Evolutionary conservation across 2,329 filamentous ascomycete genomes (phyloP).

Genomic region (Paraphoma chrysanthemicola): DNA sequence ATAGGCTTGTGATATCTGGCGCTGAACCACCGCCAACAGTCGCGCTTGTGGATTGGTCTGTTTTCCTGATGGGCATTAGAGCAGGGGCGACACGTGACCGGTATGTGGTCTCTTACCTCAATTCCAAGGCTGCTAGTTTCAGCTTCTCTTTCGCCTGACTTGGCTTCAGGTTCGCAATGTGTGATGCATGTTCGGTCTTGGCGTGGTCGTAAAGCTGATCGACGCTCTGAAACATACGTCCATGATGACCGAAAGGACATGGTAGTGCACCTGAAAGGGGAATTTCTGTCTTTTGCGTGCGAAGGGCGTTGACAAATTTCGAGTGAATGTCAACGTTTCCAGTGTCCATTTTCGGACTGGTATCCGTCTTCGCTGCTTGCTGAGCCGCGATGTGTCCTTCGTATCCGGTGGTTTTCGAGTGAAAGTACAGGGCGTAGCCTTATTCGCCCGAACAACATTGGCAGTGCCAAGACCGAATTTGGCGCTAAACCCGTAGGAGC

Average conservation of each 20-base stretch:
- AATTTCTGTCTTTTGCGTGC: conserved; percentile 33
- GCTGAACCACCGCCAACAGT: conserved; percentile 35
- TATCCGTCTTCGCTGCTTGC: not conserved
- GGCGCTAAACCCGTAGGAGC: not conserved
- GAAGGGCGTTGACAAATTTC: conserved; percentile 32
- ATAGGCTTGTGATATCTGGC: conserved; percentile 38
- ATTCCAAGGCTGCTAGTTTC: conserved; percentile 26
- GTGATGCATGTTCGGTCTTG: conserved; percentile 31
- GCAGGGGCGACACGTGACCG: not conserved
- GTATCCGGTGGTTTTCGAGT: not conserved
- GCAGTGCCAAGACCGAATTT: not conserved
- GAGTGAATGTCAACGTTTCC: conserved; percentile 30
- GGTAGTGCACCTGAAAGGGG: conserved; percentile 21
- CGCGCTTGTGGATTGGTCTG: conserved; percentile 32
- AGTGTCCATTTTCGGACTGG: conserved; percentile 18
- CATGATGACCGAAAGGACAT: conserved; percentile 39
- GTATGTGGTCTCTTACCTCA: conserved; percentile 15
- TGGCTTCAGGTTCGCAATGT: conserved; percentile 25
- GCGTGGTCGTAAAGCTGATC: conserved; percentile 36
- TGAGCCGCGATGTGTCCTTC: not conserved
- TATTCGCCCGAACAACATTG: not conserved
- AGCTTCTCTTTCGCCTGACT: conserved; percentile 30
- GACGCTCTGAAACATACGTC: conserved; percentile 35
- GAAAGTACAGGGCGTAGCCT: not conserved
- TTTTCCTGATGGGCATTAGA: conserved; percentile 23